Evolutionary conservation across 31 red algal genomes (phyloP).

Genomic region (Endocladia muricata): DNA sequence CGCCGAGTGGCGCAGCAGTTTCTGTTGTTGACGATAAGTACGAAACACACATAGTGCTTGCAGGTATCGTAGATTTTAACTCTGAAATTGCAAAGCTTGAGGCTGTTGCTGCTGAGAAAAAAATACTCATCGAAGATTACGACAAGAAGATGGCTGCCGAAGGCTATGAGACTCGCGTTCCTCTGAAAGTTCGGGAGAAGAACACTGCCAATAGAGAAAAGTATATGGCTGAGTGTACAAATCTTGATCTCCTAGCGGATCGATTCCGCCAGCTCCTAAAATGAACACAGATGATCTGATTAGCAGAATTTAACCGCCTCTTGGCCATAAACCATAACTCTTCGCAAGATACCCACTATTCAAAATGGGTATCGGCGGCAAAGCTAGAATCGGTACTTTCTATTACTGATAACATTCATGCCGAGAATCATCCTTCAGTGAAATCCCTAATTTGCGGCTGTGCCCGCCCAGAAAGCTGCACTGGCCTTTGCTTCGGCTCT

Average conservation of each 20-base stretch:
- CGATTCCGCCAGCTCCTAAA: conserved; percentile 41
- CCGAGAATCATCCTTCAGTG: background rate
- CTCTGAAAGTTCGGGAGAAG: conserved; percentile 58
- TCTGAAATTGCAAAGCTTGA: conserved; percentile 81
- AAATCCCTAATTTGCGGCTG: background rate
- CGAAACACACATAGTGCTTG: conserved; percentile 66
- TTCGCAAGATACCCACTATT: no score
- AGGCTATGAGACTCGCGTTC: conserved; percentile 86
- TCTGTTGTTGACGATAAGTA: conserved; percentile 65
- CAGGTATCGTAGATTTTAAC: conserved; percentile 86
- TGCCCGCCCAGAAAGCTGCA: conserved; percentile 46
- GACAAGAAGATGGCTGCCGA: conserved; percentile 73
- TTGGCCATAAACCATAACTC: no score
- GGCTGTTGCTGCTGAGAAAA: conserved; percentile 65
- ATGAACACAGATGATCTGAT: no score
- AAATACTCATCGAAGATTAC: conserved; percentile 48
- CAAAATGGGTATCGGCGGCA: no score
- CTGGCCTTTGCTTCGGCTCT: conserved; percentile 34
- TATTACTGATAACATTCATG: background rate
- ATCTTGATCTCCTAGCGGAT: conserved; percentile 38
- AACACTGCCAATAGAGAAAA: conserved; percentile 40
- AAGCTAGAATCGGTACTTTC: conserved; percentile 1
- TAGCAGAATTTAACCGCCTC: no score
- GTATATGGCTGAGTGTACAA: conserved; percentile 43
- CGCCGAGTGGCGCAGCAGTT: conserved; percentile 67